Conservation (phyloP, 1,284 basidiomycete genomes). For the Cerioporus squamosus region DNA sequence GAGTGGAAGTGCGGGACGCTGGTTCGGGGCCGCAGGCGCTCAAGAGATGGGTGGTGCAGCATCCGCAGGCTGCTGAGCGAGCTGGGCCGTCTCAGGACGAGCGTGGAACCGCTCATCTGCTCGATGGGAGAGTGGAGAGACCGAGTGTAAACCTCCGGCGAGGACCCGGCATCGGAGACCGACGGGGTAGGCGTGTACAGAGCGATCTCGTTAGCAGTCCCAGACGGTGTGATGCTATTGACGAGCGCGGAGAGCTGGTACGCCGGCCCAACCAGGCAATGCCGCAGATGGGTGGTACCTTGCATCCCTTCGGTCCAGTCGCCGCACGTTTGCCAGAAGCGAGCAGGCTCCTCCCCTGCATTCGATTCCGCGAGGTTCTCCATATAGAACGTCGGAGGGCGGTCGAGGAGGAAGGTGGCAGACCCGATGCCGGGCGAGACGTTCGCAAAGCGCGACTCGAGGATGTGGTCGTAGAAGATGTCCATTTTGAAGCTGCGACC, state of each 20-base stretch:
- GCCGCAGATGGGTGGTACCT: constrained; percentile 65
- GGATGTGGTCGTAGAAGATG: constrained; percentile 68
- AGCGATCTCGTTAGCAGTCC: constrained; percentile 42
- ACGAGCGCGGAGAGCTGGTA: constrained; percentile 64
- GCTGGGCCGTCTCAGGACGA: constrained; percentile 18
- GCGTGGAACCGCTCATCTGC: constrained; percentile 6
- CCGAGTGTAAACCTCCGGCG: constrained; percentile 20
- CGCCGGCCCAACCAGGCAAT: constrained; percentile 68
- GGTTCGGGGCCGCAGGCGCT: constrained; percentile 18
- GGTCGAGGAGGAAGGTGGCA: constrained; percentile 65
- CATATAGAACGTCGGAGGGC: constrained; percentile 69
- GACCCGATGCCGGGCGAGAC: constrained; percentile 58
- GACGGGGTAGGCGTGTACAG: constrained; percentile 34
- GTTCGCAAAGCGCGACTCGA: constrained; percentile 60
- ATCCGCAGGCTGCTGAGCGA: constrained; percentile 22
- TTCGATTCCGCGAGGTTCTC: constrained; percentile 46
- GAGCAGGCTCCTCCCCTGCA: constrained; percentile 38
- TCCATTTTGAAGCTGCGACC: constrained; percentile 84
- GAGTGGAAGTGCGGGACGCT: constrained; percentile 21
- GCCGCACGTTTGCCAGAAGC: constrained; percentile 66
- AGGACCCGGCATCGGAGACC: constrained; percentile 22
- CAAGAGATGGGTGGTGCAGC: constrained; percentile 23
- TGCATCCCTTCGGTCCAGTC: constrained; percentile 83
- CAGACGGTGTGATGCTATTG: constrained; percentile 48
- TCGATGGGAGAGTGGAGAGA: constrained; percentile 17